Evolutionary conservation across 2,329 filamentous ascomycete species (phyloP).

Genomic region (Calonectria montana): DNA sequence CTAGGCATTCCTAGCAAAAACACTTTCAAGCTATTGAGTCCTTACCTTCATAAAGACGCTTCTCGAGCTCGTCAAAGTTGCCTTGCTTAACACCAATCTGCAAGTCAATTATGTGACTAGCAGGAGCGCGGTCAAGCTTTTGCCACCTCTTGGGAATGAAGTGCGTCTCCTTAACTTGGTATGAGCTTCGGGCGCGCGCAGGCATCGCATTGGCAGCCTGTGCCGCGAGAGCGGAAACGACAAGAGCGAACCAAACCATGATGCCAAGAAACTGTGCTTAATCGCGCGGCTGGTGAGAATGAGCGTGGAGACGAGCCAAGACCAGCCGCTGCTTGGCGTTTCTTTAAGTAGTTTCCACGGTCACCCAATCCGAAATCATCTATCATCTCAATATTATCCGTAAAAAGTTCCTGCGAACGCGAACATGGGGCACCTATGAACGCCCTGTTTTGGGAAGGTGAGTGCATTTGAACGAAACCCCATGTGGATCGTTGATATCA

Average conservation of each 20-base stretch:
- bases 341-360: not conserved
- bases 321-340: not conserved
- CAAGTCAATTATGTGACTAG: not conserved
- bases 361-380: not conserved
- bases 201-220: not conserved
- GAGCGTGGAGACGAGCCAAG: not conserved
- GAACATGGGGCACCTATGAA: not conserved
- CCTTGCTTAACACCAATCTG: not conserved
- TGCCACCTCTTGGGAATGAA: not conserved
- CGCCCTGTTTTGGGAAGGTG: not conserved
- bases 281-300: not conserved
- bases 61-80: not conserved
- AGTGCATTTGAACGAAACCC: not conserved
- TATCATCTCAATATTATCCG: not conserved
- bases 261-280: not conserved
- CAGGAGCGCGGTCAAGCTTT: not conserved
- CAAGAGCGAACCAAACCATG: not conserved
- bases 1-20: not conserved
- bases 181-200: not conserved
- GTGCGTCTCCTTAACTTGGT: not conserved
- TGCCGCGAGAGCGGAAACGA: not conserved
- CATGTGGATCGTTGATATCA: slow-evolving; percentile 1
- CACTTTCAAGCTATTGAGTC: not conserved
- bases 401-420: not conserved
- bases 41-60: not conserved